phyloP scores from a whole-genome alignment of 2,329 filamentous ascomycete genomes.

The Fusarium humuli region DNA sequence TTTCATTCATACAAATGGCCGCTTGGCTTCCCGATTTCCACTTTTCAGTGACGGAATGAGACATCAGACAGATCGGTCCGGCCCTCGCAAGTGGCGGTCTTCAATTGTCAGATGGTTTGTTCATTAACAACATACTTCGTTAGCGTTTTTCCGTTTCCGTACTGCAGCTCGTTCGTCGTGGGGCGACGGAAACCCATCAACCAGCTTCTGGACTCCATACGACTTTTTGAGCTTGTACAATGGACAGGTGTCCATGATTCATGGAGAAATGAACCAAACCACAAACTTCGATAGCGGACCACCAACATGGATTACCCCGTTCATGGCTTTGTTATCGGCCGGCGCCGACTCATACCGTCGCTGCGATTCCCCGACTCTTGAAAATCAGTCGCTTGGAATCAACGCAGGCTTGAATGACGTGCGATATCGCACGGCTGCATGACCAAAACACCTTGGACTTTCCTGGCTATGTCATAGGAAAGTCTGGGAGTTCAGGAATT shows the following conservation, averaged over 20 bases:
- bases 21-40: neutral
- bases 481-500: neutral
- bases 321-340: neutral
- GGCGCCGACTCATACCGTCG: neutral
- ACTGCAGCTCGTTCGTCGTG: neutral
- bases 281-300: constrained; percentile 2
- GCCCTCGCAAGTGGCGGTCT: neutral
- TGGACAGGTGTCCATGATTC: constrained; percentile 10
- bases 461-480: neutral
- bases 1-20: neutral
- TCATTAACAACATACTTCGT: neutral
- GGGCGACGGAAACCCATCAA: neutral
- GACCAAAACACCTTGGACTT: neutral
- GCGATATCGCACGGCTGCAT: neutral
- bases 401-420: neutral
- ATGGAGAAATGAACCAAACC: neutral
- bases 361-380: neutral
- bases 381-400: neutral
- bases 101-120: neutral
- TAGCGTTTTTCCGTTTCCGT: constrained; percentile 19
- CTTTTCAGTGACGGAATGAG: neutral
- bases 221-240: neutral
- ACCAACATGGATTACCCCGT: neutral
- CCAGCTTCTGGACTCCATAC: neutral
- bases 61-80: neutral